Evolutionary conservation across 768 basidiomycete genomes (phyloP).

Genomic region (Pleurotus cornucopiae): DNA sequence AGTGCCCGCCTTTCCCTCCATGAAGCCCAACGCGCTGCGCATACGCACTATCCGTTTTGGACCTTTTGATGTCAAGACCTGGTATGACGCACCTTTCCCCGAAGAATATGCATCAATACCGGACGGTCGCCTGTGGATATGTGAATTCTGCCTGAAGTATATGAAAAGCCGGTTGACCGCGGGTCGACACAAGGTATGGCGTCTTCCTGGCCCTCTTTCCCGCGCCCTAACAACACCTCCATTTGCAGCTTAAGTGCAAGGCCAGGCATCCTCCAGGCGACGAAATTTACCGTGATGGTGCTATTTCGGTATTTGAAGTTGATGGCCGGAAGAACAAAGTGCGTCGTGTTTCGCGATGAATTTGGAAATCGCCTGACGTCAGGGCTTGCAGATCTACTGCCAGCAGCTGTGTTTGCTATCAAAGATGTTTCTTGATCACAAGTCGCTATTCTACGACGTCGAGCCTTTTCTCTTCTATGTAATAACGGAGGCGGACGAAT

Average conservation of each 20-base stretch:
- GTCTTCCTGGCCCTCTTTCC: neutral
- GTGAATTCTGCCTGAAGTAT: conserved; percentile 97
- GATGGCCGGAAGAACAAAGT: conserved; percentile 98
- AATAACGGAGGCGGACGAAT: conserved; percentile 86
- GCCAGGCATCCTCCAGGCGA: conserved; percentile 94
- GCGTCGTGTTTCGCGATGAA: conserved; percentile 6
- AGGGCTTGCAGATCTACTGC: conserved; percentile 78
- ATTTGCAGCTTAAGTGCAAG: conserved; percentile 85
- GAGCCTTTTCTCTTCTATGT: conserved; percentile 99
- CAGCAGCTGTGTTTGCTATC: conserved; percentile 96
- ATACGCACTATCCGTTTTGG: conserved; percentile 92
- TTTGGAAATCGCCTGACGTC: neutral
- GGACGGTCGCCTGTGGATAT: conserved; percentile 92
- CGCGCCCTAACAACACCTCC: neutral
- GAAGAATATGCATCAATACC: conserved; percentile 94
- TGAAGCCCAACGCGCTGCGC: conserved; percentile 40
- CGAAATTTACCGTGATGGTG: conserved; percentile 92
- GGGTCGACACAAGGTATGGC: conserved; percentile 78
- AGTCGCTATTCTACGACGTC: conserved; percentile 98
- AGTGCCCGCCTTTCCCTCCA: conserved; percentile 21
- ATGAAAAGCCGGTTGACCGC: conserved; percentile 93
- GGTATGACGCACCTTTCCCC: conserved; percentile 99
- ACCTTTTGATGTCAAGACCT: conserved; percentile 89
- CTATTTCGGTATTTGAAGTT: conserved; percentile 92
- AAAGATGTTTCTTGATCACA: conserved; percentile 99